Conservation (phyloP, 805 yeast species). For the Cyberlindnera suaveolens region DNA sequence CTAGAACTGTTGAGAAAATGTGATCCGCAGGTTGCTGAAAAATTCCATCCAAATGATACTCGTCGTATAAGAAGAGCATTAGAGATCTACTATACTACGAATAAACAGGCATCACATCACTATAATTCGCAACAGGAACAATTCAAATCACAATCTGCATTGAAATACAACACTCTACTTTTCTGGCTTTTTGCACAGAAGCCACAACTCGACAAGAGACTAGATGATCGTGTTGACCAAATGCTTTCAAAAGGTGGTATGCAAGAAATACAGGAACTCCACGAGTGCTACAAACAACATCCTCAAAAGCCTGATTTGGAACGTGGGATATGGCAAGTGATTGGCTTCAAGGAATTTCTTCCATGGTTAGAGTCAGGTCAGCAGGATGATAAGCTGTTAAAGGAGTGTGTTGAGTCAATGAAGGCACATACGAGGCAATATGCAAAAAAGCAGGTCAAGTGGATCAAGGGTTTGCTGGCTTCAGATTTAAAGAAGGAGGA, state of each 20-base stretch:
- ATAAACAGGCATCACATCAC: conserved; percentile 60
- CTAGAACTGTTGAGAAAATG: conserved; percentile 40
- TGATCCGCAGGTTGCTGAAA: conserved; percentile 71
- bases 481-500: conserved; percentile 50
- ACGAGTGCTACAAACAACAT: conserved; percentile 33
- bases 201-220: conserved; percentile 47
- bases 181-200: conserved; percentile 80
- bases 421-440: conserved; percentile 78
- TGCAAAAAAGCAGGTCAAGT: conserved; percentile 82
- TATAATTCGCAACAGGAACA: conserved; percentile 53
- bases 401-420: conserved; percentile 63
- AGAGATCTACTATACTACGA: conserved; percentile 69
- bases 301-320: conserved; percentile 44
- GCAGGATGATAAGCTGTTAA: conserved; percentile 23
- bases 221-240: conserved; percentile 75
- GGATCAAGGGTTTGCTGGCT: conserved; percentile 72
- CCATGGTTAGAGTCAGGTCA: conserved; percentile 48
- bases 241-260: conserved; percentile 72
- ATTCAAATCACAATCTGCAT: conserved; percentile 36
- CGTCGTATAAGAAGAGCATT: conserved; percentile 75
- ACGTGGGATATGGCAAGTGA: conserved; percentile 87
- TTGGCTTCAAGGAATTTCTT: conserved; percentile 85
- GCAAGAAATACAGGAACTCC: conserved; percentile 60
- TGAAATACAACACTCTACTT: conserved; percentile 57
- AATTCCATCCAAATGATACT: conserved; percentile 88